Conservation (phyloP, 2,329 filamentous ascomycete genomes). For the Aspergillus ochraceoroseus region DNA sequence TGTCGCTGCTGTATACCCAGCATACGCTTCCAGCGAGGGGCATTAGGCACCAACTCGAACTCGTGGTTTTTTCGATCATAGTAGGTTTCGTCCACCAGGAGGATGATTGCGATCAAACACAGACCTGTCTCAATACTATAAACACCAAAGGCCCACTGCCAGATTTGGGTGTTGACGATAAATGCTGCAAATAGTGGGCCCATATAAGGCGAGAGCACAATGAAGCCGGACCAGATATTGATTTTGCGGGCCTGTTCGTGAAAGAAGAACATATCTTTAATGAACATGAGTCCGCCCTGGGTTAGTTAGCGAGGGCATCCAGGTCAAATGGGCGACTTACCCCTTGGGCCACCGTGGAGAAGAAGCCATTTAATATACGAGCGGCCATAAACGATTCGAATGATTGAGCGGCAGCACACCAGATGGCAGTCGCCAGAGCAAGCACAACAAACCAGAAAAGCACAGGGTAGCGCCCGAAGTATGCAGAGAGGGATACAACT, state of each 20-base stretch:
- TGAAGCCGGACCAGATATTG: slow-evolving; percentile 38
- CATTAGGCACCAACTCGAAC: slow-evolving; percentile 22
- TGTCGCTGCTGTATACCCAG: slow-evolving; percentile 35
- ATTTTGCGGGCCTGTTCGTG: slow-evolving; percentile 41
- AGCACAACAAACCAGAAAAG: slow-evolving; percentile 41
- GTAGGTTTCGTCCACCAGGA: slow-evolving; percentile 39
- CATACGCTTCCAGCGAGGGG: slow-evolving; percentile 33
- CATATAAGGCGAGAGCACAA: slow-evolving; percentile 30
- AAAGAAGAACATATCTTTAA: slow-evolving; percentile 43
- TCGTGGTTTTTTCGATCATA: slow-evolving; percentile 31
- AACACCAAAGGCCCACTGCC: slow-evolving; percentile 38
- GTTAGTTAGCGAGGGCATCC: slow-evolving; percentile 1
- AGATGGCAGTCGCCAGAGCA: slow-evolving; percentile 37
- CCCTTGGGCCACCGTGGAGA: slow-evolving; percentile 41
- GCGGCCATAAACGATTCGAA: slow-evolving; percentile 40
- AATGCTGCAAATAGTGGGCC: slow-evolving; percentile 36
- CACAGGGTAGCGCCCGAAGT: slow-evolving; percentile 45
- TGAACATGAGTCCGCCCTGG: slow-evolving; percentile 42
- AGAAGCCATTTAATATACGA: slow-evolving; percentile 45
- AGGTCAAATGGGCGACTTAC: slow-evolving; percentile 18
- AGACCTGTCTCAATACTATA: slow-evolving; percentile 34
- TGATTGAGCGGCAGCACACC: slow-evolving; percentile 35
- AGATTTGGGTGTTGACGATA: slow-evolving; percentile 35
- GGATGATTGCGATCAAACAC: slow-evolving; percentile 30
- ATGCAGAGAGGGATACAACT: slow-evolving; percentile 40